phyloP scores from a whole-genome alignment of 495 filamentous ascomycete species.

The Podospora tetraspora region DNA sequence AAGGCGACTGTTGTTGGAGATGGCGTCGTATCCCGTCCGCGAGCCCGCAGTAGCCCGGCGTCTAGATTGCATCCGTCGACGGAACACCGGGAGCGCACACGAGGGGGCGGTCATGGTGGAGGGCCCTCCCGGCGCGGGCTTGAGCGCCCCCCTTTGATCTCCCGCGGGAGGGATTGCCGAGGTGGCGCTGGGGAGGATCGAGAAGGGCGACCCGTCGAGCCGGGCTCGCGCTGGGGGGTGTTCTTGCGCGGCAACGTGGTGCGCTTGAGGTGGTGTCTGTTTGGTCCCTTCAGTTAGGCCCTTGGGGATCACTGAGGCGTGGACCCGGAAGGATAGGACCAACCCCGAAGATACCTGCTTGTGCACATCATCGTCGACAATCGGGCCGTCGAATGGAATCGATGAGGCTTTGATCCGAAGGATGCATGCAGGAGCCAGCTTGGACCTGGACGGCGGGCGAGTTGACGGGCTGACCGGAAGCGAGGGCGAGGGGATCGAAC shows the following conservation, averaged over 20 bases:
- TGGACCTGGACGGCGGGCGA: background rate
- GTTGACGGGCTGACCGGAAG: background rate
- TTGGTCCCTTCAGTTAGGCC: background rate
- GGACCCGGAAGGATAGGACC: background rate
- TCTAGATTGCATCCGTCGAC: background rate
- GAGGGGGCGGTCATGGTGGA: background rate
- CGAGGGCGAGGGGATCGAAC: background rate
- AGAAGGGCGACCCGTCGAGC: background rate
- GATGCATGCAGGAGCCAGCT: background rate
- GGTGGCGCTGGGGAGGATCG: too few species aligned
- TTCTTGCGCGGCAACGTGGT: background rate
- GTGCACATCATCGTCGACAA: background rate
- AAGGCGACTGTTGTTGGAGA: background rate
- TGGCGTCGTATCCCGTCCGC: background rate
- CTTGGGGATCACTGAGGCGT: too few species aligned
- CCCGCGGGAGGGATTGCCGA: background rate
- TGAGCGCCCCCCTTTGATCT: background rate
- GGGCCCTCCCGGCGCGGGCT: background rate
- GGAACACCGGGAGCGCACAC: background rate
- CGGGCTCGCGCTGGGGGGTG: background rate
- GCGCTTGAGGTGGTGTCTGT: background rate
- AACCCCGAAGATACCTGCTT: background rate
- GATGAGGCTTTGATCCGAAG: background rate
- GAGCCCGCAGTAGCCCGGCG: background rate
- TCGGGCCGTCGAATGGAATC: background rate